Base-by-base conservation (phyloP, 73 alveolate species). In the Effrenium voratum region DNA sequence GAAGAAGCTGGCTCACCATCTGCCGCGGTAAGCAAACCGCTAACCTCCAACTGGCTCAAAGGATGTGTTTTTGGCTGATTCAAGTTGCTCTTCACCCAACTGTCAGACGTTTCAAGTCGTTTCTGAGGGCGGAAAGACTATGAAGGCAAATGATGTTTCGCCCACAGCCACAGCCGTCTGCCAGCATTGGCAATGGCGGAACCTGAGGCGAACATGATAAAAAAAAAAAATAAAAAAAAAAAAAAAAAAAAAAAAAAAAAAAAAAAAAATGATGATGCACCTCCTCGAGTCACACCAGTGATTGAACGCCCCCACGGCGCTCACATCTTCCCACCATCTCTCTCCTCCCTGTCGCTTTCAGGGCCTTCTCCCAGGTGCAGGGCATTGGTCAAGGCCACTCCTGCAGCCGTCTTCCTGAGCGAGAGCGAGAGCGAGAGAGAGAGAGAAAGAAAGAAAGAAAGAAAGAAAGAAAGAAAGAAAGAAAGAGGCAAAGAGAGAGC, bases 371-470 rank as follows among this genome's bases (percentile, higher is more conserved):
- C 97, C 87, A 90, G 57, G 5, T 90, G 97, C 87, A 90, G 19
- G 15, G 97, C 97, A n/a, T 90, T 90, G 55, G 97, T 90, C 88
- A 90, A 34, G 2, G 97, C 97, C 28, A 90, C 83, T 3, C 97
- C 97, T 5, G 97, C 97, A 0, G 97, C 97, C 44, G 97, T 90
- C 75, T 90, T 90, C n/a, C n/a, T n/a, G n/a, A n/a, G n/a, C n/a
- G n/a, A n/a, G n/a, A n/a, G n/a, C n/a, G n/a, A n/a, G n/a, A n/a
- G n/a, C n/a, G n/a, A n/a, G n/a, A n/a, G n/a, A n/a, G n/a, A n/a
- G n/a, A n/a, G n/a, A n/a, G n/a, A n/a, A n/a, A n/a, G n/a, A n/a
- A n/a, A n/a, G n/a, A n/a, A n/a, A n/a, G n/a, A n/a, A n/a, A n/a
- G n/a, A n/a, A n/a, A n/a, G n/a, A n/a, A n/a, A n/a, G n/a, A n/a